These are phyloP conservation scores for Auriscalpium vulgare DNA, from an alignment of 768 basidiomycete genomes.

Conservation along the genomic window DNA sequence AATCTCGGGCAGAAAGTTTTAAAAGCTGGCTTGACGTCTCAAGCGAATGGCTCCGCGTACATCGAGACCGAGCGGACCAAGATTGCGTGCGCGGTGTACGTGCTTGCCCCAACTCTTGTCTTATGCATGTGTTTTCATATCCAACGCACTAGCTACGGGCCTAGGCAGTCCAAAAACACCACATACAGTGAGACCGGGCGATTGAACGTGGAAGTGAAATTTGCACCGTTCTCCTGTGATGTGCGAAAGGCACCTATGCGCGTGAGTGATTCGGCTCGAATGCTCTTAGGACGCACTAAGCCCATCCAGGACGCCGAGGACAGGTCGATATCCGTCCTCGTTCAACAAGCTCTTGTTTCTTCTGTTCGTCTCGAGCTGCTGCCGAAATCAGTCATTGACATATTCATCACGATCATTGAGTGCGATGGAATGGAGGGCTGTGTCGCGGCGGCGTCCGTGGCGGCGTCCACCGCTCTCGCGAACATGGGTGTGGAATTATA, in stretches of 20 bases:
- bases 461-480: conserved; percentile 84
- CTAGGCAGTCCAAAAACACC: conserved; percentile 73
- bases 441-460: conserved; percentile 78
- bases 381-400: conserved; percentile 92
- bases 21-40: conserved; percentile 81
- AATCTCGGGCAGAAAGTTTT: conserved; percentile 47
- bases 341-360: conserved; percentile 80
- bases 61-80: conserved; percentile 90
- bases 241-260: conserved; percentile 76
- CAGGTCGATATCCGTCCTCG: conserved; percentile 68
- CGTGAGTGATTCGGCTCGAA: conserved; percentile 37
- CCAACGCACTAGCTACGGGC: conserved; percentile 54
- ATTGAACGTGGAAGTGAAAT: conserved; percentile 94
- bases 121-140: conserved; percentile 1
- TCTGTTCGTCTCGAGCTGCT: conserved; percentile 81
- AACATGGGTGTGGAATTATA: conserved; percentile 90
- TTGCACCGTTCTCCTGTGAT: conserved; percentile 84
- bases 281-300: neutral
- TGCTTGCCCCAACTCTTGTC: conserved; percentile 1
- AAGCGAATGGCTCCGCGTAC: conserved; percentile 96
- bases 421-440: conserved; percentile 88
- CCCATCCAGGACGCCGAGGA: conserved; percentile 87
- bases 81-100: conserved; percentile 90
- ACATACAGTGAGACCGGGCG: conserved; percentile 82
- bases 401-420: conserved; percentile 86